Percentiles rank a stretch among this genome's conserved stretches.
Evolutionary conservation across 2,329 filamentous ascomycete species (phyloP).

Genomic region (Trichoderma gracile): DNA sequence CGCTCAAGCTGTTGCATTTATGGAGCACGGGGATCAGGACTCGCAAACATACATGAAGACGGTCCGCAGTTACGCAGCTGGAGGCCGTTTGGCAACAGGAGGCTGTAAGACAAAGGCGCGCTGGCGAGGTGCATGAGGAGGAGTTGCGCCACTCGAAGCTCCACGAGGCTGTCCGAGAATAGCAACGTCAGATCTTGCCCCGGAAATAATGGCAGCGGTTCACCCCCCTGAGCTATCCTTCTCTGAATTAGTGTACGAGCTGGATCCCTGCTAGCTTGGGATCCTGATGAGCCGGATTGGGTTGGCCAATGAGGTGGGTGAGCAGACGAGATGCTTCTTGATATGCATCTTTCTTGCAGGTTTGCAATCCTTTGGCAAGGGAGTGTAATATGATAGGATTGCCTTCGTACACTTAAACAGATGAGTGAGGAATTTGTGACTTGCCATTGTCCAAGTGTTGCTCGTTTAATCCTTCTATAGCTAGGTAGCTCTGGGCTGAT

Average conservation of each 20-base stretch:
- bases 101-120: not conserved
- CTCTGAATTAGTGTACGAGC: slow-evolving; percentile 22
- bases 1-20: slow-evolving; percentile 3
- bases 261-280: not conserved
- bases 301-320: not conserved
- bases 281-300: not conserved
- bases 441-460: not conserved
- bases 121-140: not conserved
- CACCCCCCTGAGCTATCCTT: slow-evolving; percentile 1
- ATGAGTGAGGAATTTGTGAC: not conserved
- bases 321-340: not conserved
- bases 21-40: slow-evolving; percentile 10
- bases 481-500: not conserved
- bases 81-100: slow-evolving; percentile 19
- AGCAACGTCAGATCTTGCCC: slow-evolving; percentile 9
- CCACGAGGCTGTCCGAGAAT: slow-evolving; percentile 9
- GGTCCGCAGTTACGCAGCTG: not conserved
- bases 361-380: not conserved
- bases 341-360: not conserved
- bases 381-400: not conserved
- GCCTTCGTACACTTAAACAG: slow-evolving; percentile 6
- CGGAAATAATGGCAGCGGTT: not conserved
- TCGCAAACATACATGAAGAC: not conserved
- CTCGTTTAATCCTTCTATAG: slow-evolving; percentile 8
- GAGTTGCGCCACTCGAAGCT: not conserved